Base-by-base conservation (phyloP, 2,329 filamentous ascomycete genomes). In the Talaromyces sp. region DNA sequence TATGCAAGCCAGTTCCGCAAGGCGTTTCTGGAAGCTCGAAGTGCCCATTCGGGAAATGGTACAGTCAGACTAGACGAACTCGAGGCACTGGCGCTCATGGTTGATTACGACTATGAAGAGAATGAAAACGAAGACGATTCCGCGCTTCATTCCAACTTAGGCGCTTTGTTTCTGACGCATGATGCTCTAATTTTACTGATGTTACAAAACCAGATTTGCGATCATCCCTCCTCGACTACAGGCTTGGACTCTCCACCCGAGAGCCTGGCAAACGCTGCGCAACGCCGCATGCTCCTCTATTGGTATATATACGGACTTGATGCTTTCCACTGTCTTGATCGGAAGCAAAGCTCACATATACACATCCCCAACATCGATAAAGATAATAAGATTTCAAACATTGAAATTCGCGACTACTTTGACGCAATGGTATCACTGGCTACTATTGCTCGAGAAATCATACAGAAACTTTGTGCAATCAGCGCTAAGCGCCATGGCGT, bases 221-320 rank as follows among this genome's bases (percentile, higher is more conserved):
- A 45, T 45, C 39, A 16, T 41, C 43, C n/a, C 3, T 19, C n/a
- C 10, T 22, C 7, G 19, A 27, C 11, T 27, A 24, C 24, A 13
- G 27, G 31, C 37, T 19, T 33, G 14, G 13, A 27, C 8, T 35
- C 54, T 14, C 22, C 54, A 16, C 6, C 22, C n/a, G 31, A 27
- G 22, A 37, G 24, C 13, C 31, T 57, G 37, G n/a, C 33, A 9
- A 35, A 33, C 13, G 54, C 54, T 41, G 31, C 14, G 27, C 27
- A 57, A 41, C 54, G 54, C 8, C 33, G 33, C 6, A 57, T 22
- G 31, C 31, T 57, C 7, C 37, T 57, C 7, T 57, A 33, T 19
- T 57, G 54, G 54, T n/a, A 57, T 57, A 33, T 57, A 37, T 57
- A 57, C 31, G 54, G 54, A 16, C 31, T 57, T n/a, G 54, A 57